Conservation (phyloP, 202 grass and related monocot species). For the Bolboschoenoplectus hybrid region DNA sequence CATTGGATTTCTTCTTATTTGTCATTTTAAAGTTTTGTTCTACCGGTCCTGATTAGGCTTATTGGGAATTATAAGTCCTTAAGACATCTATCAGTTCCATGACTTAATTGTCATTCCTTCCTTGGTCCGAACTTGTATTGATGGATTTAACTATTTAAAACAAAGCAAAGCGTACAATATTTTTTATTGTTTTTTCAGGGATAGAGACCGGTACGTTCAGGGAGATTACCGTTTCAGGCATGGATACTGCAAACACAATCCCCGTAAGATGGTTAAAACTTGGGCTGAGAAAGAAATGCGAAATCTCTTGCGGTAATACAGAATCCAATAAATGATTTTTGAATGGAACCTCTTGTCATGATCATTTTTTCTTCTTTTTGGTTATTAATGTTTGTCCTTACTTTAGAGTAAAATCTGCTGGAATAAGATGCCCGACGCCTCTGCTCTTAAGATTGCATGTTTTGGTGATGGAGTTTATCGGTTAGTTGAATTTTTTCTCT, state of each 20-base stretch:
- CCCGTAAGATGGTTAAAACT: slow-evolving; percentile 97
- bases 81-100: background rate
- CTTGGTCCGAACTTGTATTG: background rate
- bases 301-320: slow-evolving; percentile 70
- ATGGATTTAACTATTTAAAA: slow-evolving; percentile 25
- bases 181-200: slow-evolving; percentile 56
- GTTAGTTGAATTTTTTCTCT: slow-evolving; percentile 41
- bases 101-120: background rate
- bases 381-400: slow-evolving; percentile 19
- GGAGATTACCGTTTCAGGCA: slow-evolving; percentile 97
- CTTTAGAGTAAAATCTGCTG: slow-evolving; percentile 71
- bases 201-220: slow-evolving; percentile 94
- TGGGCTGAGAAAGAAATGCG: slow-evolving; percentile 99
- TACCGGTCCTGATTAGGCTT: background rate
- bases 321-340: background rate
- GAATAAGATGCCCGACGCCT: slow-evolving; percentile 70
- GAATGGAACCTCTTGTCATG: slow-evolving; percentile 1
- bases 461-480: slow-evolving; percentile 98
- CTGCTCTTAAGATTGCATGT: slow-evolving; percentile 87
- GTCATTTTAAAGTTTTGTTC: slow-evolving; percentile 1
- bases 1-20: background rate
- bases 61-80: background rate
- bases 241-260: slow-evolving; percentile 99
- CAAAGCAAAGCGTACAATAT: slow-evolving; percentile 29
- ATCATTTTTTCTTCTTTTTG: slow-evolving; percentile 1